Evolutionary conservation across 129 eudicot genomes (phyloP).

Genomic region (Rutidosis leptorrhynchoides): DNA sequence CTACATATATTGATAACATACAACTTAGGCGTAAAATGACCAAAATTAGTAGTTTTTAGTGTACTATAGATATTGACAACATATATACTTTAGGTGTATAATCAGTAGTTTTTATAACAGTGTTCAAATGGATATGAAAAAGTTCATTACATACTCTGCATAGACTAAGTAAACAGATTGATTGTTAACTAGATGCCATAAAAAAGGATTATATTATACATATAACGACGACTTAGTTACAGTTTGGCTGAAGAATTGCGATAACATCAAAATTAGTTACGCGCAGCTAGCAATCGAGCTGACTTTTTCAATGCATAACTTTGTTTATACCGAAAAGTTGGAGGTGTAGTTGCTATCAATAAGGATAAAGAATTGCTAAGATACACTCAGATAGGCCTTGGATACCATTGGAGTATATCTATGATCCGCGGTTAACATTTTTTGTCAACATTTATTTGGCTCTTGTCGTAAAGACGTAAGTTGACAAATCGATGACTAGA

Average conservation of each 20-base stretch:
- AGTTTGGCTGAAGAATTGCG: background rate
- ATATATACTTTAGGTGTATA: no score
- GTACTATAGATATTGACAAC: no score
- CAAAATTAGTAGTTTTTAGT: no score
- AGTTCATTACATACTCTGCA: no score
- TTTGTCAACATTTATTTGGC: slow-evolving; percentile 8
- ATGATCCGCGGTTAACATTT: background rate
- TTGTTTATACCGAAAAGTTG: background rate
- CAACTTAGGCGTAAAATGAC: background rate
- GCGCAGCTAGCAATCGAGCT: background rate
- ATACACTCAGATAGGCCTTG: background rate
- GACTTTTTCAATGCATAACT: background rate
- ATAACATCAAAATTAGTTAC: background rate
- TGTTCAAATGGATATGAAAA: no score
- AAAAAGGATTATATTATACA: no score
- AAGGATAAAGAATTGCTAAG: background rate
- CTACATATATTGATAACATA: background rate
- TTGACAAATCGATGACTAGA: background rate
- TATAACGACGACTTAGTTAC: no score
- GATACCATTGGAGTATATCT: background rate
- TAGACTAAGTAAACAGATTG: no score
- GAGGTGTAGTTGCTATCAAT: slow-evolving; percentile 9
- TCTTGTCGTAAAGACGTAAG: background rate
- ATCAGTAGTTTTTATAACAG: background rate
- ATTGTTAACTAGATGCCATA: no score